Evolutionary conservation across 1,284 basidiomycete genomes (phyloP), one percentile per base, ranked within the genome.

Genomic region (Thecaphora frezii): DNA sequence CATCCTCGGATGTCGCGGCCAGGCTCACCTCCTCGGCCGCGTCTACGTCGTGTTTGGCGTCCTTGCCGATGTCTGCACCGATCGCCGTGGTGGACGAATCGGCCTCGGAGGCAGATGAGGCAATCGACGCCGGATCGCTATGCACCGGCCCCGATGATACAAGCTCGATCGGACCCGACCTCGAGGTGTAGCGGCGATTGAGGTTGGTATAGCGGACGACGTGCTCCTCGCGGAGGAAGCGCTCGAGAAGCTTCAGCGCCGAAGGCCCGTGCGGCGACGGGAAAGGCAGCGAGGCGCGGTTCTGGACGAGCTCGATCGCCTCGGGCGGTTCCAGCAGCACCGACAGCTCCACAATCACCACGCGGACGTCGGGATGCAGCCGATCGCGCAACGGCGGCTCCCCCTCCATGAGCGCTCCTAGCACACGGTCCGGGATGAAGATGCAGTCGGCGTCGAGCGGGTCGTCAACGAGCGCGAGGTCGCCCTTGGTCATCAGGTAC

Each of bases 261-360:
- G 54, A 58, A 2, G 60, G 70, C 3, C 70, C 70, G 33, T 71
- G 69, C 10, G 70, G 70, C 57, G 63, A 54, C 22, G 37, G 41
- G 46, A 72, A 50, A 3, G 60, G 58, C 33, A 61, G 44, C 44
- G 60, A 48, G 16, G 56, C 48, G 8, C 54, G 52, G n/a, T 55
- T 53, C 21, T 63, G 52, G 22, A 63, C 37, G 39, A 49, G 49
- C 39, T 54, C 54, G 3, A 61, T 18, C 5, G 47, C 51, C 23
- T 41, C 44, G 14, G 51, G 51, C 22, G 21, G 19, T 12, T 53
- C 18, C 10, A 53, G 10, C 19, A 54, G 57, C 41, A 57, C 48
- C 14, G 49, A 44, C 25, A 30, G 8, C 33, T 41, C 46, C 38
- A 66, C 51, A 14, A 52, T n/a, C 7, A 66, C 52, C 38, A 66